Base-by-base conservation (phyloP, 768 basidiomycete species). In the Lactarius hengduanensis region DNA sequence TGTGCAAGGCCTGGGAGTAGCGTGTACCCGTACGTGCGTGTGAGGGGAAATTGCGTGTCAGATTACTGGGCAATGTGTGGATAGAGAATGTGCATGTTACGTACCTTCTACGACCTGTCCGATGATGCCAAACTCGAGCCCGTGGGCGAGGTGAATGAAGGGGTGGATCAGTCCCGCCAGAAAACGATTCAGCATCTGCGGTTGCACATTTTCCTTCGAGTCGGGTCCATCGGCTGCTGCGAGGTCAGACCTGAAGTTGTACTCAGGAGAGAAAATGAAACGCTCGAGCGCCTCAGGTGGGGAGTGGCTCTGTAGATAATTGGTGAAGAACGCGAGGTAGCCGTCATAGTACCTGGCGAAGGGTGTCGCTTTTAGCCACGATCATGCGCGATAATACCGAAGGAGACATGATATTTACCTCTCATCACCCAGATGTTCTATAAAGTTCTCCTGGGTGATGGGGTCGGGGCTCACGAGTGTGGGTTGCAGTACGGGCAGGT, bases 61-160 rank as follows among this genome's bases (percentile, higher is more conserved):
- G 45, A n/a, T 47, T 13, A n/a, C 28, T 6, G 1, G 30, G 18
- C 2, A 20, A 20, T 32, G 56, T 22, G 67, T 20, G 10, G 8
- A 9, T 26, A 60, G 38, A 4, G 1, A 8, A 10, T 6, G 32
- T 38, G 57, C 38, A 45, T 1, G 20, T 7, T 1, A 26, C 64
- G 1, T 57, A 86, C 88, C 89, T 78, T 90, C 87, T 2, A 83
- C 84, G 2, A 84, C 73, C 53, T 87, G 73, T 2, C 87, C 89
- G 11, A 83, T 80, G 38, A 86, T 64, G 11, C 79, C 78, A 66
- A 89, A 89, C 72, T 90, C 89, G 3, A 81, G 73, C 6, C 87
- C 88, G 72, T 84, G 83, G 16, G 87, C 88, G 2, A 77, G 69
- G 69, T 89, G 86, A 58, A 90, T 89, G 47, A 89, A 60, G 0